phyloP scores from a whole-genome alignment of 805 yeast species.

The Aciculoconidium aculeatum region DNA sequence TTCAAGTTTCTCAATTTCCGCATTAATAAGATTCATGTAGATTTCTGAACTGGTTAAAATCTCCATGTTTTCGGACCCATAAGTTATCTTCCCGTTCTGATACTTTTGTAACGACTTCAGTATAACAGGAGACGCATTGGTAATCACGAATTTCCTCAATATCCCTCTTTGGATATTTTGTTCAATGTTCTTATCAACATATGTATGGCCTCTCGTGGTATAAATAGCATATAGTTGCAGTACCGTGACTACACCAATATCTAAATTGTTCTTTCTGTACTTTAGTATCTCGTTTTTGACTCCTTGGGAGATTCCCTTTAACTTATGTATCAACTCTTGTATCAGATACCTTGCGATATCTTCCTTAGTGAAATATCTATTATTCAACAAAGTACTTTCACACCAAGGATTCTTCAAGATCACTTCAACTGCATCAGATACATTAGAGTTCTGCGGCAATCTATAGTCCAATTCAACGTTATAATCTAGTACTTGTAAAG shows the following conservation, averaged over 20 bases:
- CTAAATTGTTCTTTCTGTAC: slow-evolving; percentile 28
- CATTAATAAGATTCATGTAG: slow-evolving; percentile 17
- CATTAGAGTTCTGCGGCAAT: slow-evolving; percentile 23
- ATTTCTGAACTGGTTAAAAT: slow-evolving; percentile 23
- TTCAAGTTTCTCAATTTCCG: slow-evolving; percentile 7
- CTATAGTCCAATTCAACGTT: slow-evolving; percentile 37
- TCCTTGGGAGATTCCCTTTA: slow-evolving; percentile 27
- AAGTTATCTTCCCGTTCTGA: slow-evolving; percentile 32
- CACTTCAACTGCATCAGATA: slow-evolving; percentile 27
- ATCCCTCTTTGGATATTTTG: slow-evolving; percentile 28
- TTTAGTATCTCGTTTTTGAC: slow-evolving; percentile 33
- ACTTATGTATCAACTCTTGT: slow-evolving; percentile 28
- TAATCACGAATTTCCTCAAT: slow-evolving; percentile 35
- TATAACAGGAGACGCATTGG: slow-evolving; percentile 41
- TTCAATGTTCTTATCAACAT: slow-evolving; percentile 44
- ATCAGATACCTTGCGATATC: slow-evolving; percentile 8
- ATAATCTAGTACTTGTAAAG: slow-evolving; percentile 21
- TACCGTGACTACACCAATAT: slow-evolving; percentile 35
- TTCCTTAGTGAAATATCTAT: slow-evolving; percentile 14
- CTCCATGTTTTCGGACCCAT: slow-evolving; percentile 40
- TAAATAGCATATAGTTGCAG: slow-evolving; percentile 47
- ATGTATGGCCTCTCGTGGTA: slow-evolving; percentile 39
- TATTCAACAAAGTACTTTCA: slow-evolving; percentile 25
- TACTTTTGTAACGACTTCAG: slow-evolving; percentile 28
- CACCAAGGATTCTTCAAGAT: slow-evolving; percentile 34